Evolutionary conservation across 805 yeast species (phyloP), one percentile per base, ranked within the genome.

Genomic region (Wickerhamiella nectarea): DNA sequence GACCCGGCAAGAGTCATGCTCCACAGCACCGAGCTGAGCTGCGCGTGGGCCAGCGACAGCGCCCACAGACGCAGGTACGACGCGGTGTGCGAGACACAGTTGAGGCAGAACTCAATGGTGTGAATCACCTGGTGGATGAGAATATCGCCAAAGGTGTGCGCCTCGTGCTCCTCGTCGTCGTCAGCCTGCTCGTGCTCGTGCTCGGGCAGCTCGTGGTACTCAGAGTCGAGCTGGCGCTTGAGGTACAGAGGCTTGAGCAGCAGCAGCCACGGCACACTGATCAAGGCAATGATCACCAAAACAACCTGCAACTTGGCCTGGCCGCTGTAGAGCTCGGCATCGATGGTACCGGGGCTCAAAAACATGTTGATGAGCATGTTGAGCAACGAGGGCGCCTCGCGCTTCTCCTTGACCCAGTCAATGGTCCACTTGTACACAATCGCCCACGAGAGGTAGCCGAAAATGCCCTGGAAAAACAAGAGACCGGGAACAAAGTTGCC

Each of bases 71-170:
- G 82, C 53, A 89, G 70, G 58, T 89, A 89, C 0, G 97, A 89
- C 1, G 98, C 98, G 2, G 98, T 89, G 62, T 89, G 98, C n/a
- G 95, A 84, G 25, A 89, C 95, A 69, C 95, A 83, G 64, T 91
- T 91, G 58, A 89, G 71, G 59, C 98, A 89, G 66, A 91, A 89
- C 69, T 89, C 98, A 59, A 89, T 89, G 9, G 98, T 91, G 63
- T 91, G 96, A 54, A 89, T 89, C 19, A 89, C 94, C 65, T 89
- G 98, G 63, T 89, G 95, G 54, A 89, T 89, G 79, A 89, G 80
- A 26, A 91, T 75, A 56, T 89, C 98, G 38, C 96, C 96, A 59
- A 89, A 83, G 45, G 77, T 71, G 55, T 78, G 79, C 36, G 65
- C 78, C 31, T 68, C 74, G 50, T 70, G 71, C 37, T 66, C 75